These are phyloP conservation scores for Penicillium sclerotiorum DNA, from an alignment of 2,329 filamentous ascomycete genomes.

Conservation along the genomic window DNA sequence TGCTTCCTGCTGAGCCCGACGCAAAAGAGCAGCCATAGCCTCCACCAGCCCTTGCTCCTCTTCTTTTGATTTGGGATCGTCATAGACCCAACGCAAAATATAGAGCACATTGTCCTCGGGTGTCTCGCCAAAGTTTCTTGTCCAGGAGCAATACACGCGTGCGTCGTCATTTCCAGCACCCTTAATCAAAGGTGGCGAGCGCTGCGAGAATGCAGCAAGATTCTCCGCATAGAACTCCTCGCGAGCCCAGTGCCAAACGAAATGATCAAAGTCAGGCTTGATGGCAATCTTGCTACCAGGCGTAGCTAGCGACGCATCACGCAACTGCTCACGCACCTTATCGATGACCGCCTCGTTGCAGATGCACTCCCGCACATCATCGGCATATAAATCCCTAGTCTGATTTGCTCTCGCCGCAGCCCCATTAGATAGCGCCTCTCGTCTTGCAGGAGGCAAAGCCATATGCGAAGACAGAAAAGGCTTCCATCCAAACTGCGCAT, in stretches of 20 bases:
- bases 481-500: slow-evolving; percentile 75
- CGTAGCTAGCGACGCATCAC: slow-evolving; percentile 45
- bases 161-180: slow-evolving; percentile 65
- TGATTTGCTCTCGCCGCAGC: neutral
- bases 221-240: slow-evolving; percentile 75
- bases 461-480: slow-evolving; percentile 74
- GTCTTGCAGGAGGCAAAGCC: slow-evolving; percentile 51
- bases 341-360: slow-evolving; percentile 65
- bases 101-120: slow-evolving; percentile 43
- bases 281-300: slow-evolving; percentile 63
- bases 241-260: slow-evolving; percentile 77
- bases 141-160: slow-evolving; percentile 45
- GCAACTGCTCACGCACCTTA: slow-evolving; percentile 66
- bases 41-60: slow-evolving; percentile 55
- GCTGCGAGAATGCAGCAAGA: slow-evolving; percentile 60
- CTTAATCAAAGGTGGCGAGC: slow-evolving; percentile 58
- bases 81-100: slow-evolving; percentile 47
- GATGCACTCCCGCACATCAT: slow-evolving; percentile 47
- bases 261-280: slow-evolving; percentile 66
- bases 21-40: slow-evolving; percentile 65
- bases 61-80: slow-evolving; percentile 39
- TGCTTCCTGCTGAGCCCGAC: slow-evolving; percentile 70
- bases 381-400: slow-evolving; percentile 34
- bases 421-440: slow-evolving; percentile 25
- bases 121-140: slow-evolving; percentile 42